A percentile compares a stretch with the other conserved stretches of the same genome.
Conservation (phyloP, 305 asterid species). For the Fraxinus greggii region DNA sequence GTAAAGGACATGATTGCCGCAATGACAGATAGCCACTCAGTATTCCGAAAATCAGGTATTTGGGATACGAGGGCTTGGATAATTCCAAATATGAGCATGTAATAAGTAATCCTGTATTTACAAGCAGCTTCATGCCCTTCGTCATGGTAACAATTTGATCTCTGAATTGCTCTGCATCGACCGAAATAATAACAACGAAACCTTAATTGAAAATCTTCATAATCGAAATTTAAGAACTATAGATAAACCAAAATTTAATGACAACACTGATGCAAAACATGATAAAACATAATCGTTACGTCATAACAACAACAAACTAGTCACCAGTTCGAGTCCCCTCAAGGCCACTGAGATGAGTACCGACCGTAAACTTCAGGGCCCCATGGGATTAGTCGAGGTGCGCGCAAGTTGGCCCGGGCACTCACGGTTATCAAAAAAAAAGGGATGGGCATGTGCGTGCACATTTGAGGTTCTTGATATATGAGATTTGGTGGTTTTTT, state of each 20-base stretch:
- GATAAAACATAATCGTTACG: neutral
- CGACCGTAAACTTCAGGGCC: no score
- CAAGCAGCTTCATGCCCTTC: constrained; percentile 41
- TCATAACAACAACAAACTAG: neutral
- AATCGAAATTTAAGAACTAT: neutral
- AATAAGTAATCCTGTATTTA: constrained; percentile 21
- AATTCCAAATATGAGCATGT: constrained; percentile 43
- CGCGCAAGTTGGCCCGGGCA: no score
- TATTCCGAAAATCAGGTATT: constrained; percentile 38
- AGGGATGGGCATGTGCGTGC: neutral
- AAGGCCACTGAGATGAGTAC: no score
- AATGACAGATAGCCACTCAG: constrained; percentile 42
- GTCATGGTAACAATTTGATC: constrained; percentile 46
- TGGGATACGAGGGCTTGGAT: constrained; percentile 42
- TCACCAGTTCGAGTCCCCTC: no score
- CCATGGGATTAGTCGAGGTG: no score
- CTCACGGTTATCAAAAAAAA: no score
- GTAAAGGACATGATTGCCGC: constrained; percentile 49
- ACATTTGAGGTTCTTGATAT: neutral
- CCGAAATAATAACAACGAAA: neutral
- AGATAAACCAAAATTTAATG: neutral
- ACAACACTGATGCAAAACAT: neutral
- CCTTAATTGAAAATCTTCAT: neutral
- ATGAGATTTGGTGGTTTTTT: constrained; percentile 1
- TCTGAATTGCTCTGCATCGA: constrained; percentile 44